Base-by-base conservation (phyloP, 257 asterid species). In the Solanum lycopersicoides region DNA sequence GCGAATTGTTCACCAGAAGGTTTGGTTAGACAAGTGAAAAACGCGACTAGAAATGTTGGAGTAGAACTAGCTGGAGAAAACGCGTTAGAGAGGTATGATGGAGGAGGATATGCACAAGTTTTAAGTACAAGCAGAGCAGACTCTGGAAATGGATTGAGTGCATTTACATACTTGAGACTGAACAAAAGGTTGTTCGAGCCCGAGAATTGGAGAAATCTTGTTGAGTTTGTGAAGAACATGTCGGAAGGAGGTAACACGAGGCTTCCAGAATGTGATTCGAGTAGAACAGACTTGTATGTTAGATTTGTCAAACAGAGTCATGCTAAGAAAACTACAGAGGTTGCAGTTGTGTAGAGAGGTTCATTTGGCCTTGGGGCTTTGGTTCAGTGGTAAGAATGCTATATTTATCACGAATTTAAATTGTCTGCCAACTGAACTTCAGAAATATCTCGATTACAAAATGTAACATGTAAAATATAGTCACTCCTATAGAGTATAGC, bases 1-100 rank as follows among this genome's bases (percentile, higher is more conserved):
- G 98, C 98, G 1, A 91, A 93, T 89, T 90, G 96, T 91, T 97
- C 99, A 9, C 98, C 99, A 3, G 95, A 96, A 93, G 98, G 98
- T 65, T 93, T 96, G 39, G 99, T 96, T 56, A 88, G 91, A 88
- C 99, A 94, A 92, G 98, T 95, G 72, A 94, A 94, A 93, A 89
- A 41, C 88, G 99, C 95, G 23, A 91, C 98, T 53, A 91, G 85
- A 86, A 63, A 90, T 72, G 95, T 98, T 14, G 90, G 90, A 85
- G 79, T 88, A 44, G 94, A 91, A 86, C 94, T 96, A 74, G 98
- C 98, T 11, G 99, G 99, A 86, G 99, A 96, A 90, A 96, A 96
- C 87, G 99, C 99, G n/a, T 92, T 95, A 12, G 98, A 95, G 91
- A 94, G 99, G 91, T 95, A 96, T 66, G 98, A 96, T 85, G 90